These are phyloP conservation scores for Kazachstania sp. DNA, from an alignment of 1,139 yeast genomes.

Conservation along the genomic window DNA sequence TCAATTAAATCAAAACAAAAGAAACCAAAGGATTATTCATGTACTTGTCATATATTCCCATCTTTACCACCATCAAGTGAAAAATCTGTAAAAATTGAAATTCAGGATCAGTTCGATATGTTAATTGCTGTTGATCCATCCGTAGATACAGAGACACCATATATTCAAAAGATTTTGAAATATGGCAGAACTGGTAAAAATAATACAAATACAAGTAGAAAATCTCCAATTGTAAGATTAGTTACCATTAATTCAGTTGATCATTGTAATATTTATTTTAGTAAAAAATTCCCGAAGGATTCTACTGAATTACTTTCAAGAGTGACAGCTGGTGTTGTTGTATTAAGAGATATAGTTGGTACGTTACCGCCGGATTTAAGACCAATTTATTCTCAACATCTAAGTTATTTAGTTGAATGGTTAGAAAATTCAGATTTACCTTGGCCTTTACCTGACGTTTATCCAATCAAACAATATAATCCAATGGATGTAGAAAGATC, in stretches of 20 bases:
- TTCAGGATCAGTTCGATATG: constrained; percentile 41
- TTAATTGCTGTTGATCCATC: constrained; percentile 66
- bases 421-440: constrained; percentile 36
- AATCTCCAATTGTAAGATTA: constrained; percentile 56
- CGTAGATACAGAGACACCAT: constrained; percentile 39
- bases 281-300: constrained; percentile 32
- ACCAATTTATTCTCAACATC: constrained; percentile 63
- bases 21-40: constrained; percentile 28
- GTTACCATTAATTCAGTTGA: constrained; percentile 77
- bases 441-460: constrained; percentile 80
- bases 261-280: constrained; percentile 49
- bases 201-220: constrained; percentile 12
- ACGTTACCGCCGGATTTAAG: constrained; percentile 69
- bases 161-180: constrained; percentile 26
- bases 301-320: constrained; percentile 48
- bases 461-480: constrained; percentile 52
- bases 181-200: constrained; percentile 16
- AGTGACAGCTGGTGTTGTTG: constrained; percentile 75
- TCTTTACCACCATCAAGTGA: constrained; percentile 33
- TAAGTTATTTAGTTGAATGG: constrained; percentile 58
- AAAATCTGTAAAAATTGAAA: constrained; percentile 21
- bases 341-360: constrained; percentile 78
- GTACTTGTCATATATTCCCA: constrained; percentile 38
- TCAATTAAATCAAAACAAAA: constrained; percentile 33
- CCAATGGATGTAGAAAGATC: constrained; percentile 74